These are phyloP conservation scores for Colletotrichum karsti DNA, from an alignment of 2,329 filamentous ascomycete species.

Conservation along the genomic window DNA sequence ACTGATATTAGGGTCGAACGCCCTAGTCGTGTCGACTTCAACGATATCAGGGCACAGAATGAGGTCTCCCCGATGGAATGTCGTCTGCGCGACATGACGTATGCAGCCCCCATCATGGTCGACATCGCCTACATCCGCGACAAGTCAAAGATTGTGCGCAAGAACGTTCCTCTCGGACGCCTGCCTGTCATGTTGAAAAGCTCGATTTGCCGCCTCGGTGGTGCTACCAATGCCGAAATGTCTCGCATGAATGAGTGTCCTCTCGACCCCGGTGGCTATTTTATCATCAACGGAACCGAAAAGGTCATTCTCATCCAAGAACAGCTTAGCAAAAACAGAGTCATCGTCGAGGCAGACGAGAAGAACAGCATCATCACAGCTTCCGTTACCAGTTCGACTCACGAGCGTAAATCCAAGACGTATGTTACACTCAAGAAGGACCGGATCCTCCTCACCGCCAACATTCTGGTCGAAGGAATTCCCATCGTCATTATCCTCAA, in stretches of 20 bases:
- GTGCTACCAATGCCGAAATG: conserved; percentile 89
- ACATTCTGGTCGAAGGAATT: conserved; percentile 91
- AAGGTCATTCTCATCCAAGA: conserved; percentile 99
- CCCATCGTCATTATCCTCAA: conserved; percentile 94
- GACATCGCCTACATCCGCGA: conserved; percentile 92
- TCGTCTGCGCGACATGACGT: conserved; percentile 96
- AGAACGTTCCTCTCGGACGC: conserved; percentile 83
- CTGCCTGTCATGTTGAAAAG: conserved; percentile 98
- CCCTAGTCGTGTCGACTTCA: conserved; percentile 82
- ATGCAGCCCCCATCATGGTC: conserved; percentile 91
- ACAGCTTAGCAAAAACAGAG: conserved; percentile 97
- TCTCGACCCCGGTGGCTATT: conserved; percentile 95
- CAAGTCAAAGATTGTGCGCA: conserved; percentile 76
- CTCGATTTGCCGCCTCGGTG: conserved; percentile 87
- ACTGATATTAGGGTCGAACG: conserved; percentile 88
- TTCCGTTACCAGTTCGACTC: conserved; percentile 96
- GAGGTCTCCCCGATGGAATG: conserved; percentile 96
- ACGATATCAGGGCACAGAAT: conserved; percentile 73
- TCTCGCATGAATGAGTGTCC: conserved; percentile 94
- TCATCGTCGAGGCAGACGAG: conserved; percentile 92
- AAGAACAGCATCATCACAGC: conserved; percentile 95
- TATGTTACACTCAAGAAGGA: conserved; percentile 97
- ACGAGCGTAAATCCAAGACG: conserved; percentile 97
- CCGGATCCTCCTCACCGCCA: conserved; percentile 87
- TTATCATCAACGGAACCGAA: conserved; percentile 96